Base-by-base conservation (phyloP, 352 stramenopile genomes). In the Peronospora destructor region DNA sequence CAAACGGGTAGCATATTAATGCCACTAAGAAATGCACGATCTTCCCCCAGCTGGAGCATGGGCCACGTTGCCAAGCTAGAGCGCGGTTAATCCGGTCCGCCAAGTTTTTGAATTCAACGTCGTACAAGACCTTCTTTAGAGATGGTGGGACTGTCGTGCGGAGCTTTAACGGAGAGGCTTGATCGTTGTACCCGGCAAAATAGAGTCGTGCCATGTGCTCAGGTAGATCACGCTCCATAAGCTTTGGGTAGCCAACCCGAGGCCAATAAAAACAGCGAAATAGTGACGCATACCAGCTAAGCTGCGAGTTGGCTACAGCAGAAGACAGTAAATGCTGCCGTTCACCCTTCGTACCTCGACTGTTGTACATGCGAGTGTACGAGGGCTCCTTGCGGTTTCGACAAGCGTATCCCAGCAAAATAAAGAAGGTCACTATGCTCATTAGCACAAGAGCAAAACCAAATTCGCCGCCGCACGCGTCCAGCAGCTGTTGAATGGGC, bases 141-240 rank as follows among this genome's bases (percentile, higher is more conserved):
- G 59, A 51, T 14, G 59, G 50, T 0, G 80, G 75, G 0, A 91
- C 80, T 0, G 71, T 87, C 34, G 64, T 56, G 17, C 75, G 75
- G 3, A 91, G 64, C 44, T 71, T 68, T 6, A 91, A 59, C 2
- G 76, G 76, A 7, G 64, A 73, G 14, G 82, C 66, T 21, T 62
- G 76, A 5, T 87, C 76, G 35, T 91, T 87, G 36, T 69, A 63
- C 1, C 80, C 80, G 1, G 62, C 53, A 28, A 91, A 68, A 52
- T 91, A 91, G 26, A 91, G 68, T 7, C 81, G 71, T 2, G 74
- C 72, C 74, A 91, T 89, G 61, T 91, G 81, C 53, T 88, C 76
- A 4, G 69, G 64, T n/a, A 91, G 44, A 53, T 91, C 77, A n/a
- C 72, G 71, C 35, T 86, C 79, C 53, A 80, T 66, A 21, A 91